phyloP scores from a whole-genome alignment of 441 rosid species.

The Adansonia madagascariensis region DNA sequence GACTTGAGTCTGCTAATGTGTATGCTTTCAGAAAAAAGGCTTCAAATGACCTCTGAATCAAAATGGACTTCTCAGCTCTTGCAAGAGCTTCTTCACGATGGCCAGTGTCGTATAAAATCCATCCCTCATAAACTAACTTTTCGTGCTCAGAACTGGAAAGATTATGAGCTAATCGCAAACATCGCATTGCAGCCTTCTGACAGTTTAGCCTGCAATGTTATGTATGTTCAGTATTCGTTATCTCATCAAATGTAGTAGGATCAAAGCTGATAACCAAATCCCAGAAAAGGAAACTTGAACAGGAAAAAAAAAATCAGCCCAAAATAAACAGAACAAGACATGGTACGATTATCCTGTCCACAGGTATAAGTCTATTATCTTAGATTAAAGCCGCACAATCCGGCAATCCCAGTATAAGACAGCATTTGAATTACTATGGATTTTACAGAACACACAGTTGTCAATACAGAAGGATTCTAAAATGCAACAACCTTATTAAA shows the following conservation, averaged over 20 bases:
- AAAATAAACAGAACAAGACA: neutral
- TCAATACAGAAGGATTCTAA: constrained; percentile 5
- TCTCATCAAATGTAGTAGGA: constrained; percentile 18
- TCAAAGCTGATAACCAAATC: constrained; percentile 2
- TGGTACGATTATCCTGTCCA: neutral
- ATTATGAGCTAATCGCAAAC: constrained; percentile 63
- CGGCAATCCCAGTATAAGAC: neutral
- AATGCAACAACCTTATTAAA: neutral
- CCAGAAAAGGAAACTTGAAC: neutral
- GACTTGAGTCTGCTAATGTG: constrained; percentile 55
- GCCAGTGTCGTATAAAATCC: constrained; percentile 72
- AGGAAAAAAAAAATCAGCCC: neutral
- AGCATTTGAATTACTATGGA: constrained; percentile 1
- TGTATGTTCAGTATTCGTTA: constrained; percentile 6
- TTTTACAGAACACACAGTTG: neutral
- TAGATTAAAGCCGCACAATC: neutral
- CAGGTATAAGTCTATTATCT: neutral
- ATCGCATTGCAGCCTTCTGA: constrained; percentile 68
- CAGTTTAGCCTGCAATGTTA: constrained; percentile 58
- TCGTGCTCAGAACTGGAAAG: constrained; percentile 56
- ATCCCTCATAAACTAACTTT: constrained; percentile 69
- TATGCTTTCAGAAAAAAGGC: constrained; percentile 77
- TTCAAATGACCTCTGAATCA: constrained; percentile 66
- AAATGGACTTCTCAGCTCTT: constrained; percentile 66
- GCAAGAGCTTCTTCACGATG: constrained; percentile 64